Evolutionary conservation across 2,329 filamentous ascomycete genomes (phyloP), one percentile per base, ranked within the genome.

Genomic region (Arthrobotrys iridis): DNA sequence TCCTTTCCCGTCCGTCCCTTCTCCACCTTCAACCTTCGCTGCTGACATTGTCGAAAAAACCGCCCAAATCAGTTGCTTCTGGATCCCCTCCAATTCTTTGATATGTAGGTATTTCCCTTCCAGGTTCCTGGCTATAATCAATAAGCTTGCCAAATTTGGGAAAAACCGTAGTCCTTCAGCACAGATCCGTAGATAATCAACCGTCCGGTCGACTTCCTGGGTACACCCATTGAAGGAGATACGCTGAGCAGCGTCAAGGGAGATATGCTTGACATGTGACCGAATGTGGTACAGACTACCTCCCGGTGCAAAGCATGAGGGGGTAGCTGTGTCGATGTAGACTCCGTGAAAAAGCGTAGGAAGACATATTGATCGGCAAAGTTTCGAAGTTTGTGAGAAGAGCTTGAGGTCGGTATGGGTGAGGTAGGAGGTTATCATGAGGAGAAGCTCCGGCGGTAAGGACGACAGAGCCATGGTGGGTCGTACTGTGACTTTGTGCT

Each of bases 381-480:
- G 45, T 28, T 70, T 70, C 0, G 65, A 70, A 30, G 55, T 55
- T 15, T 45, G 15, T 2, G 65, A 70, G 18, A 70, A 45, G 2
- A 20, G 11, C 15, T 35, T 35, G n/a, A 70, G 43, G 7, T 70
- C 65, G 1, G 59, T 15, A 40, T 30, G 37, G 18, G 41, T 18
- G 4, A 70, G 65, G 35, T 70, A 46, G 8, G 65, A 11, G 4
- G 40, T 62, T 26, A 70, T 45, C 26, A 62, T 48, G 55, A 60
- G 55, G 20, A 46, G 8, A 20, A 70, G 65, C 45, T 70, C 65
- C 20, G 55, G 55, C 18, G 65, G 65, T 7, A 70, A 22, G n/a
- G 35, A 57, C 7, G 45, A 40, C 5, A 70, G 33, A 15, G 52
- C 35, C 65, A 70, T 68, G 15, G 22, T 18, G 18, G 50, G 8